Conservation (phyloP, 345 rosid genomes). For the Gossypium arboreum region DNA sequence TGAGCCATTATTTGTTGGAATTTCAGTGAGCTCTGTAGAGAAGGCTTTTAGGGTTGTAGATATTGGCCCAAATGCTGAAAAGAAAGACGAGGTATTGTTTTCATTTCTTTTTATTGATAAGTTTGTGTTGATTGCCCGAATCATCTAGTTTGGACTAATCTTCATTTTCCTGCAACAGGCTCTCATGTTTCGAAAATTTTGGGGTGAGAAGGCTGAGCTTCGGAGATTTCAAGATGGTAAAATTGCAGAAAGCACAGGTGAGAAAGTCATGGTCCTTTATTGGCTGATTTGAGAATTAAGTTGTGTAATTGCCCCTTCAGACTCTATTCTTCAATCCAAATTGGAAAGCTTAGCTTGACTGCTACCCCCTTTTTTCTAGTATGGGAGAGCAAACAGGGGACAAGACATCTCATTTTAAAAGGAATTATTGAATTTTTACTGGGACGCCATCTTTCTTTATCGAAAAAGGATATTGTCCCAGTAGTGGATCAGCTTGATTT, state of each 20-base stretch:
- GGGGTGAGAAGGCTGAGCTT: slow-evolving; percentile 92
- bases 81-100: slow-evolving; percentile 67
- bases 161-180: slow-evolving; percentile 40
- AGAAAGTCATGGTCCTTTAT: slow-evolving; percentile 15
- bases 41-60: slow-evolving; percentile 74
- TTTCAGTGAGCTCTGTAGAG: slow-evolving; percentile 67
- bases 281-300: neutral
- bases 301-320: slow-evolving; percentile 10
- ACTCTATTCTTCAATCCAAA: neutral
- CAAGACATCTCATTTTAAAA: slow-evolving; percentile 72
- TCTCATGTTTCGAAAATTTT: slow-evolving; percentile 63
- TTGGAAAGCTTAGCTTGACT: slow-evolving; percentile 16
- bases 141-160: neutral
- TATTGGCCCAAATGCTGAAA: slow-evolving; percentile 90
- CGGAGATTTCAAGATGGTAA: slow-evolving; percentile 90
- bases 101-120: neutral
- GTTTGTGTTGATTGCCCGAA: slow-evolving; percentile 3
- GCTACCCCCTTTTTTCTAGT: slow-evolving; percentile 37
- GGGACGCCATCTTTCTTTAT: slow-evolving; percentile 59
- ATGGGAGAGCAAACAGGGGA: slow-evolving; percentile 75
- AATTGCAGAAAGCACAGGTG: slow-evolving; percentile 93
- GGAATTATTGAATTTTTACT: slow-evolving; percentile 62
- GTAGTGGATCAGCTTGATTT: slow-evolving; percentile 92
- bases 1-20: slow-evolving; percentile 70
- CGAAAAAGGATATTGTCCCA: slow-evolving; percentile 47